Evolutionary conservation across 148 eudicot species (phyloP).

Genomic region (Rhododendron ovatum): DNA sequence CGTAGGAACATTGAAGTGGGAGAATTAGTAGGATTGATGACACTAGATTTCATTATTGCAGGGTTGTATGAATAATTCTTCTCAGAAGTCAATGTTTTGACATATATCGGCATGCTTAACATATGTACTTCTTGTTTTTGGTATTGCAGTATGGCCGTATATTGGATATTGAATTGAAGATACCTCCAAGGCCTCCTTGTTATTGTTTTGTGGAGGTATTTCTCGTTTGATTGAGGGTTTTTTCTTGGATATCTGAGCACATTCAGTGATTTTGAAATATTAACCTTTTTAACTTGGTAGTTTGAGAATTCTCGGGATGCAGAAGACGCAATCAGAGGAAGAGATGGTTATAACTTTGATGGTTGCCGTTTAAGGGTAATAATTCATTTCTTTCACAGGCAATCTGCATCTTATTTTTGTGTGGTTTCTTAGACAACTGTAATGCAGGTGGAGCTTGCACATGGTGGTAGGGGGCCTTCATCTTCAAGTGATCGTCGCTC

Average conservation of each 20-base stretch:
- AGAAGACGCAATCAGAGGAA: conserved; percentile 91
- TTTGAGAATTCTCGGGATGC: conserved; percentile 95
- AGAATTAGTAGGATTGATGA: neutral
- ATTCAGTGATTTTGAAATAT: conserved; percentile 3
- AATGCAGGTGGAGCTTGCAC: conserved; percentile 92
- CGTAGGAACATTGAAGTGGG: neutral
- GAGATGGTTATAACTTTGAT: conserved; percentile 98
- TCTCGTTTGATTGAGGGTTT: neutral
- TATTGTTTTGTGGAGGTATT: conserved; percentile 94
- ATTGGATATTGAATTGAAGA: conserved; percentile 87
- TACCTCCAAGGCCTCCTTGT: conserved; percentile 96
- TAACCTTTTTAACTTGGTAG: conserved; percentile 27
- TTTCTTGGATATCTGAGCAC: neutral
- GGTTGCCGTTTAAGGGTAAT: conserved; percentile 93
- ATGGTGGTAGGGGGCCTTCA: conserved; percentile 92
- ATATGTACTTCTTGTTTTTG: neutral
- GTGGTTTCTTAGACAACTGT: neutral
- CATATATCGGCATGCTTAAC: neutral
- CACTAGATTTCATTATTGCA: neutral
- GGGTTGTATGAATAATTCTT: neutral
- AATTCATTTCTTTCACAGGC: neutral
- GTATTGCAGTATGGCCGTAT: conserved; percentile 90
- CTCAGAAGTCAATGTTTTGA: neutral
- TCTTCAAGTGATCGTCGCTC: conserved; percentile 87
- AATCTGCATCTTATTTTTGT: neutral